Evolutionary conservation across 805 yeast species (phyloP).

Genomic region (Lachancea waltii): DNA sequence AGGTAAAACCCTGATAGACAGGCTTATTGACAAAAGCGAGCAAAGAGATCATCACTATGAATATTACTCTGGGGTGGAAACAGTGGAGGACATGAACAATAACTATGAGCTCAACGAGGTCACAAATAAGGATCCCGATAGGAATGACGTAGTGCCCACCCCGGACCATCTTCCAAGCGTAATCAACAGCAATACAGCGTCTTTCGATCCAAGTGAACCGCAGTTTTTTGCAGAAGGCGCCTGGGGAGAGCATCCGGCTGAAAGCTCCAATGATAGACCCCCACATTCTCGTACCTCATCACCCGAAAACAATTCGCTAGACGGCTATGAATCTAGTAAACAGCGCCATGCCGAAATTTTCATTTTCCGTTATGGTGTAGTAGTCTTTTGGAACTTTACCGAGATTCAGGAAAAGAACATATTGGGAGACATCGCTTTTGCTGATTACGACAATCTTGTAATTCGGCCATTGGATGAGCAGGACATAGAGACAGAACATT

Average conservation of each 20-base stretch:
- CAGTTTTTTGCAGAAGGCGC: slow-evolving; percentile 71
- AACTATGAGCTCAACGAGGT: slow-evolving; percentile 34
- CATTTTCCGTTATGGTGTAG: slow-evolving; percentile 84
- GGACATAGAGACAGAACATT: slow-evolving; percentile 86
- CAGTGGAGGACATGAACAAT: slow-evolving; percentile 49
- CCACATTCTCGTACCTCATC: slow-evolving; percentile 10
- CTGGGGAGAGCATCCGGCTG: neutral
- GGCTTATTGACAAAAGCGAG: slow-evolving; percentile 71
- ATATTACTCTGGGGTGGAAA: slow-evolving; percentile 71
- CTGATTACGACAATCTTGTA: slow-evolving; percentile 46
- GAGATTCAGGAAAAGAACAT: slow-evolving; percentile 90
- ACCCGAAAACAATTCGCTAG: slow-evolving; percentile 11
- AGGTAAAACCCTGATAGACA: slow-evolving; percentile 55
- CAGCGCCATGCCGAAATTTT: slow-evolving; percentile 76
- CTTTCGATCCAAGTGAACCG: slow-evolving; percentile 91
- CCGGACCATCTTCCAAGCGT: slow-evolving; percentile 28
- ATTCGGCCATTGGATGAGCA: slow-evolving; percentile 75
- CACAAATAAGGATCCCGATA: slow-evolving; percentile 15
- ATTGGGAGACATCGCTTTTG: slow-evolving; percentile 74
- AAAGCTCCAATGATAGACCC: slow-evolving; percentile 12
- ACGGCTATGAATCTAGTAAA: slow-evolving; percentile 11
- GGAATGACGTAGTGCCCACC: slow-evolving; percentile 14
- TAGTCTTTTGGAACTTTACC: slow-evolving; percentile 96
- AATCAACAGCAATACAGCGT: slow-evolving; percentile 32
- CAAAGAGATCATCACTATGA: slow-evolving; percentile 89